Evolutionary conservation across 352 stramenopile species (phyloP).

Genomic region (Aphanomyces invadans): DNA sequence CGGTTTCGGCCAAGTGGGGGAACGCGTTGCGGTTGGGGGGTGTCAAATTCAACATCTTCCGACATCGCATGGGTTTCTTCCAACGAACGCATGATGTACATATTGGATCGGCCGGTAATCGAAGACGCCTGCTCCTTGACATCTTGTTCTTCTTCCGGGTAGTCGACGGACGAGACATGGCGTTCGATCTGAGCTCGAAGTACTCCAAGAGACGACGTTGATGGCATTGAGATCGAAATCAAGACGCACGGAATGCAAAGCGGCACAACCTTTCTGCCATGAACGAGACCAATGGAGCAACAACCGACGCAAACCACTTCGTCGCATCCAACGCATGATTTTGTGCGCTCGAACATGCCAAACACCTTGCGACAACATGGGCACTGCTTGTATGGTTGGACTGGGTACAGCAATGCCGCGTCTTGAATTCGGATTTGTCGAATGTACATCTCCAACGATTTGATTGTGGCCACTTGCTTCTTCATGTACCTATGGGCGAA

Average conservation of each 20-base stretch:
- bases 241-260: slow-evolving; percentile 20
- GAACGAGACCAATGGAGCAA: slow-evolving; percentile 5
- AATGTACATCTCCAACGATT: slow-evolving; percentile 15
- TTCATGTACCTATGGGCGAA: slow-evolving; percentile 7
- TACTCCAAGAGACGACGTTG: background rate
- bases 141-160: background rate
- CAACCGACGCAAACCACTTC: slow-evolving; percentile 4
- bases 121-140: background rate
- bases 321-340: background rate
- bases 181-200: slow-evolving; percentile 13
- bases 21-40: background rate
- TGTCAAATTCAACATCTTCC: background rate
- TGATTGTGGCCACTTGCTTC: slow-evolving; percentile 5
- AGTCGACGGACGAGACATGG: background rate
- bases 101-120: background rate
- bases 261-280: slow-evolving; percentile 21
- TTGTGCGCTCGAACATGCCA: background rate
- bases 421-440: slow-evolving; percentile 15
- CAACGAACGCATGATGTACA: slow-evolving; percentile 3
- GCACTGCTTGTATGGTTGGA: slow-evolving; percentile 18
- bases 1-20: background rate
- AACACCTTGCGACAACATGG: slow-evolving; percentile 17
- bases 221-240: background rate
- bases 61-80: background rate
- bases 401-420: slow-evolving; percentile 8